Conservation (phyloP, 495 filamentous ascomycete species). For the Penicillium simplicissimum region DNA sequence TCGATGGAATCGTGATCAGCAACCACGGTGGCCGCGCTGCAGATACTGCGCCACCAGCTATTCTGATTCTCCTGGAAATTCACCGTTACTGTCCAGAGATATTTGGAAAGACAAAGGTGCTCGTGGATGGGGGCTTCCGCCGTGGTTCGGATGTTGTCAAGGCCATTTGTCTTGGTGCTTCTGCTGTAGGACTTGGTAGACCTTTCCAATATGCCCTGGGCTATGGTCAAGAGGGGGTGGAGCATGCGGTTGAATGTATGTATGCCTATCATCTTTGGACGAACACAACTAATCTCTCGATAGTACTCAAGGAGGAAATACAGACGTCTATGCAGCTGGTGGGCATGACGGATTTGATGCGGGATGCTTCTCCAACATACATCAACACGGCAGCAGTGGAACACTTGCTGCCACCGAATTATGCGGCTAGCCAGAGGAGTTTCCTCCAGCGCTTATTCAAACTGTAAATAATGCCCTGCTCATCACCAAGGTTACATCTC, state of each 20-base stretch:
- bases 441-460: background rate
- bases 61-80: conserved; percentile 63
- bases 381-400: conserved; percentile 66
- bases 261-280: conserved; percentile 21
- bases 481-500: background rate
- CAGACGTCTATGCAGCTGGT: conserved; percentile 69
- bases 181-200: conserved; percentile 61
- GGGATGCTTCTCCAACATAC: conserved; percentile 58
- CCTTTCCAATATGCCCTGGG: conserved; percentile 55
- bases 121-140: conserved; percentile 64
- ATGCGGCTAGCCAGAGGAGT: background rate
- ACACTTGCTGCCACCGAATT: conserved; percentile 36
- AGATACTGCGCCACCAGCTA: conserved; percentile 61
- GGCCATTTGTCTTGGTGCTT: conserved; percentile 64
- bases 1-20: conserved; percentile 64
- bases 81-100: conserved; percentile 61
- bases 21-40: conserved; percentile 70
- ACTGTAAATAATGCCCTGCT: background rate
- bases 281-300: background rate
- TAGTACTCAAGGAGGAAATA: conserved; percentile 71
- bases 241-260: conserved; percentile 47
- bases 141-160: conserved; percentile 69
- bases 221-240: conserved; percentile 45
- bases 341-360: conserved; percentile 63
- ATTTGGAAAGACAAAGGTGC: conserved; percentile 56